Conservation (phyloP, 257 asterid species). For the Oldenlandia corymbosa region DNA sequence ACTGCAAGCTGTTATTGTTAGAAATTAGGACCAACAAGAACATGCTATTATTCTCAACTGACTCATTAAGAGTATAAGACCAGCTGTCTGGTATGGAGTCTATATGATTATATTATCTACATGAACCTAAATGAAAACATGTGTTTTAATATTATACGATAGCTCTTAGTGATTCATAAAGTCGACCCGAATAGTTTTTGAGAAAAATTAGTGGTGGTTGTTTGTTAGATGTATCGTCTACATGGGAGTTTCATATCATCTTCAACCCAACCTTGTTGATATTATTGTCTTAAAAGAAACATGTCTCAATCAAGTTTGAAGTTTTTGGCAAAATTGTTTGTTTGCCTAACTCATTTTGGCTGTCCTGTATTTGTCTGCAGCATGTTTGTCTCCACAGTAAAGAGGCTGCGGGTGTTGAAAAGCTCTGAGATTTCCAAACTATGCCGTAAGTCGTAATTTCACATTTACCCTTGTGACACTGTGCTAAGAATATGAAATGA, state of each 20-base stretch:
- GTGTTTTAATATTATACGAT: too few species aligned
- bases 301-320: neutral
- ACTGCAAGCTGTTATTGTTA: neutral
- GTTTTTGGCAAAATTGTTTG: neutral
- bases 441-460: slow-evolving; percentile 43
- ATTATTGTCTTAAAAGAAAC: too few species aligned
- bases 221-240: too few species aligned
- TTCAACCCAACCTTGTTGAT: neutral
- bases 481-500: neutral
- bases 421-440: slow-evolving; percentile 67
- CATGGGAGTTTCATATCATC: neutral
- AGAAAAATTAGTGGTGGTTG: too few species aligned
- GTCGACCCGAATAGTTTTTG: too few species aligned
- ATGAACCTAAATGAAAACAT: too few species aligned
- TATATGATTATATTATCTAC: neutral
- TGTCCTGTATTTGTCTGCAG: slow-evolving; percentile 35
- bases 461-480: neutral
- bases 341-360: neutral
- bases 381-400: slow-evolving; percentile 83
- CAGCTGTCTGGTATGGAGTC: neutral
- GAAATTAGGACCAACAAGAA: neutral
- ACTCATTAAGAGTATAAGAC: neutral
- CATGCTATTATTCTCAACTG: neutral
- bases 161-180: too few species aligned
- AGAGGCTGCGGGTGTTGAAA: slow-evolving; percentile 84